A percentile compares a stretch with the other conserved stretches of the same genome.
Evolutionary conservation across 805 yeast species (phyloP).

Genomic region (Teunomyces panamensis): DNA sequence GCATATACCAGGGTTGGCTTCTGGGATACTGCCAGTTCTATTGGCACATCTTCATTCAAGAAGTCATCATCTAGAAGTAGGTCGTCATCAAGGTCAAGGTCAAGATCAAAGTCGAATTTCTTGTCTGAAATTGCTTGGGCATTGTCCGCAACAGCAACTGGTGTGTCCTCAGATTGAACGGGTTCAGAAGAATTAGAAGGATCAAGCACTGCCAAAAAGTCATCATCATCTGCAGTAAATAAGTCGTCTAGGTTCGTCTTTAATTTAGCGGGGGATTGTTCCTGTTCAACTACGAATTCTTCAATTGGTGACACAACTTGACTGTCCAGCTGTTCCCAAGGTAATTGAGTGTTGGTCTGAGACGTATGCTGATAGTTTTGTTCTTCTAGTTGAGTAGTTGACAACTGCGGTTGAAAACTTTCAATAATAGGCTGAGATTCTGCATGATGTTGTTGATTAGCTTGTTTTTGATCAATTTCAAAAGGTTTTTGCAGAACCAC

Average conservation of each 20-base stretch:
- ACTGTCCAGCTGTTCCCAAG: not conserved
- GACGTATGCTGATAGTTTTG: not conserved
- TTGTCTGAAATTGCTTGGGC: not conserved
- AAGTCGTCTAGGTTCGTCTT: constrained; percentile 7
- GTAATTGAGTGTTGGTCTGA: not conserved
- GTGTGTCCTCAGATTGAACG: not conserved
- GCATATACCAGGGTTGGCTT: constrained; percentile 22
- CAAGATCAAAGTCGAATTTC: constrained; percentile 11
- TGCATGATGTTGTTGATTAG: not conserved
- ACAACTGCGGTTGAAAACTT: not conserved
- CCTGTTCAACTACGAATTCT: not conserved
- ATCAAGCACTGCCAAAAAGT: constrained; percentile 16
- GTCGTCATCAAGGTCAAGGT: constrained; percentile 31
- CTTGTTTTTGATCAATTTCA: not conserved
- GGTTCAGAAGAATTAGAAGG: not conserved
- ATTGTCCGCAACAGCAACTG: not conserved
- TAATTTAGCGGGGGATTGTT: not conserved
- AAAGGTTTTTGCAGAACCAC: not conserved
- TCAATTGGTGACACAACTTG: not conserved
- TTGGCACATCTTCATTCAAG: constrained; percentile 25
- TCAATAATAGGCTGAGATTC: not conserved
- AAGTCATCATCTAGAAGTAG: constrained; percentile 36
- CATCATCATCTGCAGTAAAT: constrained; percentile 18
- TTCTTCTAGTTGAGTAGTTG: not conserved
- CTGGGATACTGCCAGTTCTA: constrained; percentile 8